Evolutionary conservation across 371 early-diverging fungal species (phyloP).

Genomic region (Dentiscutata heterogama): DNA sequence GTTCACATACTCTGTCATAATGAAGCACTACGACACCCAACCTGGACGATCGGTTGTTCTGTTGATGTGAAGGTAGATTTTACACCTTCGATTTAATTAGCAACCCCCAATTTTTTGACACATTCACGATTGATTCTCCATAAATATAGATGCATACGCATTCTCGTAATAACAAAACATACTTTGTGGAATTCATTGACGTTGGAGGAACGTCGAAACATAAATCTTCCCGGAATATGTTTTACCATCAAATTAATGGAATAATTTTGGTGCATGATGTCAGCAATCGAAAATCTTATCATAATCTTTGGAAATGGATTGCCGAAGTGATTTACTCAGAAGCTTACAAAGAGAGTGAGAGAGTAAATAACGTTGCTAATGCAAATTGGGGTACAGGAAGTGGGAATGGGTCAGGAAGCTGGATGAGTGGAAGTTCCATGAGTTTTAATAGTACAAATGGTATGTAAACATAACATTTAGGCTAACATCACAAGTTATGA

Average conservation of each 20-base stretch:
- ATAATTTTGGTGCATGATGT: conserved; percentile 62
- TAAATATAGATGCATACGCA: conserved; percentile 44
- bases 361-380: conserved; percentile 1
- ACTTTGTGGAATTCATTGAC: conserved; percentile 62
- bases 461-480: not conserved
- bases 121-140: conserved; percentile 5
- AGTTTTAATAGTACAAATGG: conserved; percentile 10
- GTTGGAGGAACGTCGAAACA: conserved; percentile 58
- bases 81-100: not conserved
- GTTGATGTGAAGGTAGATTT: conserved; percentile 57
- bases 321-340: conserved; percentile 51
- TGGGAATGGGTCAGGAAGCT: not conserved
- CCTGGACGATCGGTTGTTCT: conserved; percentile 58
- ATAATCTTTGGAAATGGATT: conserved; percentile 64
- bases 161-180: conserved; percentile 46
- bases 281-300: conserved; percentile 58
- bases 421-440: conserved; percentile 8
- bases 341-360: conserved; percentile 40
- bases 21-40: conserved; percentile 50
- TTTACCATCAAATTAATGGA: conserved; percentile 57
- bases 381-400: not conserved
- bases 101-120: conserved; percentile 2
- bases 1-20: conserved; percentile 61
- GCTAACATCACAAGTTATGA: not conserved
- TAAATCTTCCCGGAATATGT: conserved; percentile 56